Percentiles rank a stretch among this genome's conserved stretches.
Evolutionary conservation across 2,329 filamentous ascomycete genomes (phyloP).

Genomic region (Penicillium sp.): DNA sequence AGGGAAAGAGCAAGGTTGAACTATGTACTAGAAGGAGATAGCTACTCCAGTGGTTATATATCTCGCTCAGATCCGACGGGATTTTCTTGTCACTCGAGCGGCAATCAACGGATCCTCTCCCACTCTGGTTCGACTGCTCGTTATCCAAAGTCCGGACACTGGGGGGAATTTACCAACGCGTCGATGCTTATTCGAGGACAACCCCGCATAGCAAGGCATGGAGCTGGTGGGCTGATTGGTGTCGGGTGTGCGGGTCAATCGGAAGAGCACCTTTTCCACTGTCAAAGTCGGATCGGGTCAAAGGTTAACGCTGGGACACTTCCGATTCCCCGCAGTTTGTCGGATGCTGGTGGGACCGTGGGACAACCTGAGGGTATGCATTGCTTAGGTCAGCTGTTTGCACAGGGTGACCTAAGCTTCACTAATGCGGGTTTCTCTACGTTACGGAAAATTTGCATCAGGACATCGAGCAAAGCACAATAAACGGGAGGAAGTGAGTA

Average conservation of each 20-base stretch:
- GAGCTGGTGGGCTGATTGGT: slow-evolving; percentile 15
- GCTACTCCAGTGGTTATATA: slow-evolving; percentile 13
- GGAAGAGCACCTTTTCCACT: slow-evolving; percentile 1
- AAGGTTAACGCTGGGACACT: neutral
- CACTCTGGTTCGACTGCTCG: neutral
- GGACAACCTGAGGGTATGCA: neutral
- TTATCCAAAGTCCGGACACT: neutral
- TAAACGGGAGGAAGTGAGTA: no score
- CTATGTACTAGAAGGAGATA: neutral
- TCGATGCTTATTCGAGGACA: slow-evolving; percentile 22
- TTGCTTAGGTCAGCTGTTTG: no score
- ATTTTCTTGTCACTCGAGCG: slow-evolving; percentile 3
- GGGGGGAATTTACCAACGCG: slow-evolving; percentile 15
- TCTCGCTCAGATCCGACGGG: slow-evolving; percentile 16
- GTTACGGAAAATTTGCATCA: no score
- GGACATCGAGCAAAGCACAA: no score
- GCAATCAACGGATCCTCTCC: slow-evolving; percentile 6
- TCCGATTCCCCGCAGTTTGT: slow-evolving; percentile 25
- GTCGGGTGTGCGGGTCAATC: slow-evolving; percentile 1
- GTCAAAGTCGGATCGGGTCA: slow-evolving; percentile 18
- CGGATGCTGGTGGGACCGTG: slow-evolving; percentile 3
- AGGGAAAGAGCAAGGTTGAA: neutral
- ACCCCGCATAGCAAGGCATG: slow-evolving; percentile 20
- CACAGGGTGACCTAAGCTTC: no score
- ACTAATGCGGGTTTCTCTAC: no score